Base-by-base conservation (phyloP, 2,329 filamentous ascomycete species). In the Fusarium pseudograminearum region DNA sequence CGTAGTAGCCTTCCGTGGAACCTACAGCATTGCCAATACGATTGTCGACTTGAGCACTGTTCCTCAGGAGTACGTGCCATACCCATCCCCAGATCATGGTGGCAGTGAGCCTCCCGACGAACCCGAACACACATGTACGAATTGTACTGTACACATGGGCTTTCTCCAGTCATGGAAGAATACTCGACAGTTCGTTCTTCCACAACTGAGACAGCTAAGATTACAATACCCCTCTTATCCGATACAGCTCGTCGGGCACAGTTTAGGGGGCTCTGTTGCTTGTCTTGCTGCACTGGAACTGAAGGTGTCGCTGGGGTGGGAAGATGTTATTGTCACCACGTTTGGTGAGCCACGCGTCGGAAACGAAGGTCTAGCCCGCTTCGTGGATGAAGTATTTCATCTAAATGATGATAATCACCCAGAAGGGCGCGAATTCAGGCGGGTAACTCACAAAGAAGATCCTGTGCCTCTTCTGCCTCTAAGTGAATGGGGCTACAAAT, bases 141-240 rank as follows among this genome's bases (percentile, higher is more conserved):
- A 97, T 78, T 99, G 96, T 79, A 97, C 93, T 7, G 95, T 98
- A 2, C 96, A 99, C 78, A 90, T 89, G 64, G 96, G 96, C 20
- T 99, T 99, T 80, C 87, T 96, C 76, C 85, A 87, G 18, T 94
- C 93, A 1, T 99, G 96, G 95, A 83, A 86, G 52, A 89, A 90
- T 75, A 92, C 94, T 1, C 87, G 93, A 50, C 81, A 85, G 31
- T 81, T 86, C 4, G 88, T 99, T 30, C 78, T 97, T 18, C 87
- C 91, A 1, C 83, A 89, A 30, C 81, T 99, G 6, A 82, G 87
- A 56, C 80, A 82, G 7, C 82, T 93, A 7, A 83, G 86, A 26
- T 77, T 83, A 18, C 81, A 86, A 42, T 87, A 95, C 75, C 92
- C 92, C 0, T 82, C 87, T 26, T 95, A 97, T 74, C 82, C 89